Evolutionary conservation across 352 stramenopile species (phyloP), one percentile per base, ranked within the genome.

Genomic region (Pythium plurisporium): DNA sequence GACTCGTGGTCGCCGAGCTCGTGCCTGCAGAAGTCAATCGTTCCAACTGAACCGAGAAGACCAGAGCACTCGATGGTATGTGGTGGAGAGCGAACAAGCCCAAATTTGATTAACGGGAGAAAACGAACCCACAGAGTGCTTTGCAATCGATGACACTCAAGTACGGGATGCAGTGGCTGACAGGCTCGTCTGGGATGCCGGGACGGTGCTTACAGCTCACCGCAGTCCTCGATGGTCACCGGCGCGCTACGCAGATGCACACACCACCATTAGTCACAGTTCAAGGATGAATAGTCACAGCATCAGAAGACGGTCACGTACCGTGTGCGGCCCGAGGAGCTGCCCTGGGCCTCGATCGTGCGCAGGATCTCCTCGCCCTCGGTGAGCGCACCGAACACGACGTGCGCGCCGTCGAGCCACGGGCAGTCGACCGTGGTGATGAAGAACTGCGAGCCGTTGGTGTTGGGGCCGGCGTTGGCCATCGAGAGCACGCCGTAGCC

Each of bases 401-500:
- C 36, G 36, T n/a, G 14, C 36, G 11, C 20, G 36, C 36, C 14
- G n/a, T 43, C 36, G 10, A 7, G 20, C 6, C 36, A 43, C 36
- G 36, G 6, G 10, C 10, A 7, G 5, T 43, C 36, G 10, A 94
- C 89, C 19, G 87, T 96, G 69, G 79, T 94, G 59, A 99, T 98
- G 75, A 99, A 99, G 70, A 99, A 99, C 78, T 99, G 95, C 55
- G 86, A 97, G 44, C 94, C 94, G 77, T 99, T 99, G 31, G 87
- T 92, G 73, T 93, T 92, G 36, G 73, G 65, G 19, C 85, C 85
- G 31, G 81, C 72, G 72, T 95, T 95, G 43, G 83, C 83, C 85
- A 95, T 95, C 67, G 77, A 91, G 42, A 95, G 65, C 37, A 74
- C 74, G 27, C 83, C 82, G 25, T 77, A 66, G 43, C 78, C 81